Conservation (phyloP, 2,329 filamentous ascomycete genomes). For the Phaeoacremonium minimum region DNA sequence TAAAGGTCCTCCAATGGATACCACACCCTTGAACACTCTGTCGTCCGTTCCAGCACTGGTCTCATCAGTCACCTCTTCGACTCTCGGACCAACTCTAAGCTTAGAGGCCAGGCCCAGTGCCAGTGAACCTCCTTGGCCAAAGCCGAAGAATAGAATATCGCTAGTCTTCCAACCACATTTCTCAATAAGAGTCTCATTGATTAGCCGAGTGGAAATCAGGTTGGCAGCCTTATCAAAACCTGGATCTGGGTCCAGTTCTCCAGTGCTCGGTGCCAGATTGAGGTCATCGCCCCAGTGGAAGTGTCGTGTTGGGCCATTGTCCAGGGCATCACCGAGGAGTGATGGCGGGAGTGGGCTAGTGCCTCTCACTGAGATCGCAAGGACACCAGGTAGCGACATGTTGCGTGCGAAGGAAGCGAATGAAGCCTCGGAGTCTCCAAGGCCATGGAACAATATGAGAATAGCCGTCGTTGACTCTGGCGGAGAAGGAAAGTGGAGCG, state of each 20-base stretch:
- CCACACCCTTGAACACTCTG: conserved; percentile 38
- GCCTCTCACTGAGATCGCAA: conserved; percentile 70
- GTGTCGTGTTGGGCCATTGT: conserved; percentile 21
- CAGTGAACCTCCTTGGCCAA: conserved; percentile 62
- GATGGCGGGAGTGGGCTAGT: conserved; percentile 65
- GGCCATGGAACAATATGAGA: conserved; percentile 77
- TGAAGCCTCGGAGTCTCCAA: conserved; percentile 69
- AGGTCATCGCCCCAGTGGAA: conserved; percentile 69
- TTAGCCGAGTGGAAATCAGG: conserved; percentile 44
- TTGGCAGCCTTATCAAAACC: conserved; percentile 48
- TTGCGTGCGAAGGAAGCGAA: conserved; percentile 67
- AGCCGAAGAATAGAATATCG: conserved; percentile 63
- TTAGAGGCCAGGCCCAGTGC: conserved; percentile 52
- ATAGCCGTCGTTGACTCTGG: conserved; percentile 66
- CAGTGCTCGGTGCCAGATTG: conserved; percentile 42
- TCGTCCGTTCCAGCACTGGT: conserved; percentile 7
- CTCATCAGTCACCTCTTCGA: conserved; percentile 11
- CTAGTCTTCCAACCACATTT: conserved; percentile 54
- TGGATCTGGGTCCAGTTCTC: conserved; percentile 56
- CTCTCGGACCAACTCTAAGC: conserved; percentile 23
- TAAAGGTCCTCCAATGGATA: conserved; percentile 48
- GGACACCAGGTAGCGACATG: conserved; percentile 71
- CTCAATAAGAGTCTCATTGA: conserved; percentile 45
- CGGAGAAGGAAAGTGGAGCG: conserved; percentile 45
- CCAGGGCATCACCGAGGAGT: conserved; percentile 42